Base-by-base conservation (phyloP, 2,329 filamentous ascomycete species). In the Macroventuria anomochaeta region DNA sequence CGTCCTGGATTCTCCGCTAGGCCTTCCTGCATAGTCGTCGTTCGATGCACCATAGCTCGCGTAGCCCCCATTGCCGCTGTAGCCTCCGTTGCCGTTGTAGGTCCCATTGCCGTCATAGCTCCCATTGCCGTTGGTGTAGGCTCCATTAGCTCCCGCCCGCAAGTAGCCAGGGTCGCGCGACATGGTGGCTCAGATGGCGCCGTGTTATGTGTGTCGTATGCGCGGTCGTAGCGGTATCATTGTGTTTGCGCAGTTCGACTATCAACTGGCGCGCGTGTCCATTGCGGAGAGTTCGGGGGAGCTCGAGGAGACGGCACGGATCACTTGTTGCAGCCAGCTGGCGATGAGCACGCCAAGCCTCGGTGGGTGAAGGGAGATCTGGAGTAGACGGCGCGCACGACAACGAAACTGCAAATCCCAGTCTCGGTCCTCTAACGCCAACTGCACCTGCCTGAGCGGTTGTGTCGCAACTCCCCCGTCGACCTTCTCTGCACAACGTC, bases 51-150 rank as follows among this genome's bases (percentile, higher is more conserved):
- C 65, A 28, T 67, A 67, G 48, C 47, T 57, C 21, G 56, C 64
- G 40, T 67, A 65, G 43, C 55, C 58, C 23, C 61, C 62, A 21
- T 60, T 61, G 39, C 31, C 33, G 46, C 50, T 56, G 58, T 65
- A 61, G 48, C 47, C 71, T 63, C 36, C 37, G 28, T 44, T 56
- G 33, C 51, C 59, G 29, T 79, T 79, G 28, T 33, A 61, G 43
- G 49, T 73, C 65, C 29, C 40, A n/a, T 50, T 59, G 28, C 50
- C 61, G 26, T 79, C n/a, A n/a, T n/a, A 61, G 43, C 50, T 73
- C 65, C 29, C 40, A n/a, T 50, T 59, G 28, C 50, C 61, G 26
- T 79, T 79, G 23, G 73, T 64, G 60, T 76, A 75, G 41, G 63
- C 62, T 23, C 72, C 72, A 51, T 75, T 73, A 38, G 67, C 50